A percentile compares a stretch with the other conserved stretches of the same genome.
phyloP scores from a whole-genome alignment of 1,139 yeast genomes.

The Suhomyces coccinellae region DNA sequence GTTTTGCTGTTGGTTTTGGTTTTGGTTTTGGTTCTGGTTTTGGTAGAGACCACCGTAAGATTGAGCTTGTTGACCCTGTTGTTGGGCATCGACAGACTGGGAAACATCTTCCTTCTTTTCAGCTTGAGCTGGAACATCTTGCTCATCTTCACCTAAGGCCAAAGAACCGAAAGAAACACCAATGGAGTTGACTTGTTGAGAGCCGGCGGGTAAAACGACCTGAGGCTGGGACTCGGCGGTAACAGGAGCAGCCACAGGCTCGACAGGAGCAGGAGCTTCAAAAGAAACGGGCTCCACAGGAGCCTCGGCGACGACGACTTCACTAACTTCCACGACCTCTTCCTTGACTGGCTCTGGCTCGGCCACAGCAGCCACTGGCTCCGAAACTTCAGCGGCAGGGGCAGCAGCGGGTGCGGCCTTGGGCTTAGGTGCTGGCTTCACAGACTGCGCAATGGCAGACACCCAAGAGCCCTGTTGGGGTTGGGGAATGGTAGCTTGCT shows the following conservation, averaged over 20 bases:
- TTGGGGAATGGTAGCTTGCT: slow-evolving; percentile 33
- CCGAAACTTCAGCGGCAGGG: slow-evolving; percentile 5
- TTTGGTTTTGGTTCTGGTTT: slow-evolving; percentile 11
- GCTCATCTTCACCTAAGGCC: slow-evolving; percentile 49
- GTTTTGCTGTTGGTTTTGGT: slow-evolving; percentile 3
- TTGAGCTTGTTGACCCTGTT: slow-evolving; percentile 19
- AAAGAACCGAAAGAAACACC: slow-evolving; percentile 74
- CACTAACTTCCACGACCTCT: slow-evolving; percentile 11
- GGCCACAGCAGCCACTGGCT: slow-evolving; percentile 15
- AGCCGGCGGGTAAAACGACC: slow-evolving; percentile 63
- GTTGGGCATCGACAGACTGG: slow-evolving; percentile 14
- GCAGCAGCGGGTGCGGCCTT: slow-evolving; percentile 7
- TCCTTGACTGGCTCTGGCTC: slow-evolving; percentile 10
- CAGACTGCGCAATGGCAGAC: slow-evolving; percentile 55
- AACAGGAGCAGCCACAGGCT: slow-evolving; percentile 15
- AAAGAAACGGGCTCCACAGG: slow-evolving; percentile 16
- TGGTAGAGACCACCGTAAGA: slow-evolving; percentile 19
- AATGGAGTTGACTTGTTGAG: slow-evolving; percentile 53
- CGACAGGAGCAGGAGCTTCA: slow-evolving; percentile 16
- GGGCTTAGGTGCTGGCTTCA: slow-evolving; percentile 33
- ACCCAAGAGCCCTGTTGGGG: slow-evolving; percentile 54
- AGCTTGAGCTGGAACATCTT: slow-evolving; percentile 19
- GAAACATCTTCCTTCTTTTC: slow-evolving; percentile 16
- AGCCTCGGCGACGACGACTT: slow-evolving; percentile 3
- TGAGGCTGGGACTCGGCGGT: slow-evolving; percentile 40